Percentiles rank a stretch among this genome's conserved stretches.
Evolutionary conservation across 331 rosid genomes (phyloP).

Genomic region (Quercus tomentella): DNA sequence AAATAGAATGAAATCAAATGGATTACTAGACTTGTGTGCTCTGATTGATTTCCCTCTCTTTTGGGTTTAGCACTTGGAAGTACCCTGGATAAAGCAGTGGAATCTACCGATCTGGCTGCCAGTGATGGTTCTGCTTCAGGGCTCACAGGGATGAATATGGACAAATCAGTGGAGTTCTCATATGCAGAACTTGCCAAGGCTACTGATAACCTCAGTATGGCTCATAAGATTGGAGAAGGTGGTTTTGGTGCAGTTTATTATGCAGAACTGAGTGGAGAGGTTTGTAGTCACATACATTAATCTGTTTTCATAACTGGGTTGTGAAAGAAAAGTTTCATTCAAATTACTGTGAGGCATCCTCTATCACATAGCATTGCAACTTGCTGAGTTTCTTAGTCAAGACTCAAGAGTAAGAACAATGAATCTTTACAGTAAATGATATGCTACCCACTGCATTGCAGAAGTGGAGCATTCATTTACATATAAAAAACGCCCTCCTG

Average conservation of each 20-base stretch:
- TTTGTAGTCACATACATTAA: constrained; percentile 26
- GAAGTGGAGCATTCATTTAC: no score
- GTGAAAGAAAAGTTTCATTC: no score
- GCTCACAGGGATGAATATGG: constrained; percentile 34
- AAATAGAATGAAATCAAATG: no score
- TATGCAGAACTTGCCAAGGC: constrained; percentile 79
- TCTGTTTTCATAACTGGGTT: background rate
- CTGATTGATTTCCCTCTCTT: constrained; percentile 6
- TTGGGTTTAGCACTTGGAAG: constrained; percentile 38
- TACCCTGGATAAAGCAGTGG: constrained; percentile 24
- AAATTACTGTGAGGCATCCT: no score
- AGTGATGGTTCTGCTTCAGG: constrained; percentile 6
- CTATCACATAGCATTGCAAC: background rate
- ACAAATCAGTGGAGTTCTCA: constrained; percentile 83
- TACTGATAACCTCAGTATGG: constrained; percentile 65
- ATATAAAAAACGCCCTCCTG: no score
- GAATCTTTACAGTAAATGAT: no score
- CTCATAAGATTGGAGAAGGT: constrained; percentile 86
- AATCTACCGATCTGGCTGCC: constrained; percentile 10
- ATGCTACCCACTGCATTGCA: no score
- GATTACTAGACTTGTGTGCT: background rate
- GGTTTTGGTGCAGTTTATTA: constrained; percentile 94
- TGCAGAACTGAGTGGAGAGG: constrained; percentile 98
- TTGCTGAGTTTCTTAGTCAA: no score
- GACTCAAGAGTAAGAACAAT: no score